Base-by-base conservation (phyloP, 1,284 basidiomycete species). In the Ganoderma leucocontextum region DNA sequence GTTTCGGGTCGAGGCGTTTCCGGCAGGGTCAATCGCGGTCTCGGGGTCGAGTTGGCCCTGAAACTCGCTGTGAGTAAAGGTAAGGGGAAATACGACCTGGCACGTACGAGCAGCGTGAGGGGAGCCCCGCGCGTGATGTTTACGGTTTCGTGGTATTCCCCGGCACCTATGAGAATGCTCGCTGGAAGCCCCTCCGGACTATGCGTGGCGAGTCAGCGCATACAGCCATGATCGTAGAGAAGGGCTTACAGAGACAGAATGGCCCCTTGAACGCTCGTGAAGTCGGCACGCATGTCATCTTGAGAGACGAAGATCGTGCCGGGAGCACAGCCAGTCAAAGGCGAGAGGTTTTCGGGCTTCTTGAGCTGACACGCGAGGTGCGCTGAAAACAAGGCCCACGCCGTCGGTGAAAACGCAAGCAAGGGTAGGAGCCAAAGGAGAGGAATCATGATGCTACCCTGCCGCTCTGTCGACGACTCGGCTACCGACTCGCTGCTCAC, bases 141-240 rank as follows among this genome's bases (percentile, higher is more conserved):
- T 4, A 91, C 75, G 0, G 82, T 84, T 76, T 91, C 90, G 57
- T 85, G 84, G 71, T 91, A 92, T 62, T 86, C 80, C n/a, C 90
- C 91, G 63, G 81, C 80, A 2, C 83, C 89, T 52, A 92, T 82
- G n/a, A 91, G 82, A 53, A 92, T 88, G 13, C 79, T 79, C 0
- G 82, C 84, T 8, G 71, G 47, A 6, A 81, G 82, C 22, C 77
- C 73, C 36, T 80, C 71, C 0, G 84, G 82, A 33, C 86, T 89
- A 60, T 33, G 19, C 2, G 22, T 2, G 17, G 9, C 12, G 5
- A 39, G 1, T 38, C 15, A 63, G n/a, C n/a, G 10, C 41, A 53
- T 55, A 49, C n/a, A 22, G 44, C 38, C 44, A n/a, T 25, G 1
- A 49, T 33, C 13, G 15, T 41, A 53, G 10, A 22, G 12, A 22